Conservation (phyloP, 2,329 filamentous ascomycete species). For the Penicillium expansum region DNA sequence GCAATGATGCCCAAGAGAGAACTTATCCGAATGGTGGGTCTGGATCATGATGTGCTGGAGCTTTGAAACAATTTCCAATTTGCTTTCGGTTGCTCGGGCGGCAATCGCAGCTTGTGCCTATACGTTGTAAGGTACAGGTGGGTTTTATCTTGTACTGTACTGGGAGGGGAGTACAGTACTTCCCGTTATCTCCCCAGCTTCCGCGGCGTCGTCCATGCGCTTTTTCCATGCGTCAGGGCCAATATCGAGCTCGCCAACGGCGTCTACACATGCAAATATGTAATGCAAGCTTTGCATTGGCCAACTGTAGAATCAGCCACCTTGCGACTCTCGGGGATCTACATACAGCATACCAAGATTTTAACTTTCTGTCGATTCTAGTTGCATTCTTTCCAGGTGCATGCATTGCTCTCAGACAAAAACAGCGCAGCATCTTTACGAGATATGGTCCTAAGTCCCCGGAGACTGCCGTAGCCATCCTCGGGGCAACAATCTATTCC, state of each 20-base stretch:
- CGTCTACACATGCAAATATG: conserved; percentile 11
- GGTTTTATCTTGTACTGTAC: neutral
- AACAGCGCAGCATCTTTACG: conserved; percentile 2
- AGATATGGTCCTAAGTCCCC: neutral
- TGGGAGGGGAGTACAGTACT: neutral
- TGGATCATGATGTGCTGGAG: neutral
- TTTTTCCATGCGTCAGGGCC: neutral
- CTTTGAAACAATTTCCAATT: conserved; percentile 1
- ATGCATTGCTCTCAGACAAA: neutral
- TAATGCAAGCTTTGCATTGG: conserved; percentile 10
- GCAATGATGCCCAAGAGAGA: neutral
- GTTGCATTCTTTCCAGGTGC: conserved; percentile 1
- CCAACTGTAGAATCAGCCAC: conserved; percentile 8
- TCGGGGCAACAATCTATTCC: neutral
- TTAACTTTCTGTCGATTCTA: conserved; percentile 1
- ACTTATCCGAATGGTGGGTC: neutral
- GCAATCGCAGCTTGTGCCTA: neutral
- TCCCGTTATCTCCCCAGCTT: neutral
- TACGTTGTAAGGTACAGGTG: neutral
- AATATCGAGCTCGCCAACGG: conserved; percentile 8
- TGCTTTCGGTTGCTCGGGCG: neutral
- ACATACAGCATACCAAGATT: conserved; percentile 1
- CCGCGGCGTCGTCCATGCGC: neutral
- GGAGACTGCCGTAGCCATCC: neutral
- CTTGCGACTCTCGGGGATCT: neutral